Evolutionary conservation across 371 early-diverging fungal species (phyloP), one percentile per base, ranked within the genome.

Genomic region (Apophysomyces variabilis): DNA sequence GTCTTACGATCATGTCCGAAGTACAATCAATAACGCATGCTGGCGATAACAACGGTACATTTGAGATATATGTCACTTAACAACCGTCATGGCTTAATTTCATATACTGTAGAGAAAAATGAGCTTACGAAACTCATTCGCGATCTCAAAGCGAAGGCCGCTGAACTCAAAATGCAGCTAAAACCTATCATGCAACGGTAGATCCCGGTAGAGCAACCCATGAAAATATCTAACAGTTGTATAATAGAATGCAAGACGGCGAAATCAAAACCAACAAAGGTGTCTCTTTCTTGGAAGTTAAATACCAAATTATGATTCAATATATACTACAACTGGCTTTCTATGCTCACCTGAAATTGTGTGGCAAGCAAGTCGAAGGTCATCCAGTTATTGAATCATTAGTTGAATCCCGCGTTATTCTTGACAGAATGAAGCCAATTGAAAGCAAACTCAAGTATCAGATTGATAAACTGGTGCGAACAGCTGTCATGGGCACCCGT

Each of bases 371-470:
- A 44, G 76, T 94, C 14, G 78, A 86, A 54, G 76, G 78, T 44
- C 91, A 91, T 60, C 83, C 89, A 4, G 92, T 87, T 6, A 71
- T 97, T 14, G 75, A 84, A 37, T 74, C 84, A 3, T 79, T 98
- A 38, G 84, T 96, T 8, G 93, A 95, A 71, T 78, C 89, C 36
- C 86, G 98, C 14, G 89, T 92, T 5, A 84, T 94, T 26, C 73
- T 98, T 26, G 99, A 98, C 66, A 93, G 93, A 74, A 93, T 96
- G 79, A 92, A 92, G 71, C 99, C 98, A 0, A 78, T 98, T 41
- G 99, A 98, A 79, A 85, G 85, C 58, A 93, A 96, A 67, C 86
- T 98, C 46, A 93, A 95, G 78, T 98, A 97, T 78, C 98, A 96
- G 83, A 93, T 98, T 66, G 97, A 97, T 71, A 97, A 97, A 80